Evolutionary conservation across 2,329 filamentous ascomycete genomes (phyloP).

Genomic region (Aspergillus uvarum): DNA sequence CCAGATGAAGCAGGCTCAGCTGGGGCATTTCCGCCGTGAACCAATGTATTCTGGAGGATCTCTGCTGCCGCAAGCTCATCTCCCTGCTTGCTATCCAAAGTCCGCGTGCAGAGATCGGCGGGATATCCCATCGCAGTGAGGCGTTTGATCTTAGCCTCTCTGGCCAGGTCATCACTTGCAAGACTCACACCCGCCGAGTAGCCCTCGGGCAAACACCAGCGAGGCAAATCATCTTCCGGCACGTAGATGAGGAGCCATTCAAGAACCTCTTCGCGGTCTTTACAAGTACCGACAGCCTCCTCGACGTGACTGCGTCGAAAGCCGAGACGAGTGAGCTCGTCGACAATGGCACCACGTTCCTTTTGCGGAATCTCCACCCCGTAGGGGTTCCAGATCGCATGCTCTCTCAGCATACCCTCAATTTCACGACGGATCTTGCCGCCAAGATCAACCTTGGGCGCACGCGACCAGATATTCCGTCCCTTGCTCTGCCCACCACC

Average conservation of each 20-base stretch:
- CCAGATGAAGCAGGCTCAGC: constrained; percentile 19
- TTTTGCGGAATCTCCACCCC: constrained; percentile 62
- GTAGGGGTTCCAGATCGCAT: constrained; percentile 85
- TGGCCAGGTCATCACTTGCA: constrained; percentile 75
- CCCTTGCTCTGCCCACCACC: constrained; percentile 35
- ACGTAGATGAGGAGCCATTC: constrained; percentile 98
- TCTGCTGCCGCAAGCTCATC: constrained; percentile 78
- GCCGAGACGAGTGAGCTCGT: constrained; percentile 73
- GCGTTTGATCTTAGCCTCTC: constrained; percentile 78
- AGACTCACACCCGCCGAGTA: constrained; percentile 90
- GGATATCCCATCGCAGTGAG: constrained; percentile 83
- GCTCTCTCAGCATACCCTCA: constrained; percentile 73
- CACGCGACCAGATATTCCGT: constrained; percentile 77
- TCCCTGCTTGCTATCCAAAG: constrained; percentile 67
- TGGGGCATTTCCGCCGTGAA: constrained; percentile 45
- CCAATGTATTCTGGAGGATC: constrained; percentile 69
- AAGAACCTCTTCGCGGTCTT: constrained; percentile 85
- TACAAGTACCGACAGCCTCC: constrained; percentile 83
- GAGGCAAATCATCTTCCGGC: constrained; percentile 91
- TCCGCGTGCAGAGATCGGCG: constrained; percentile 74
- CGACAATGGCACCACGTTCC: constrained; percentile 62
- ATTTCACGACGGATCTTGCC: constrained; percentile 74
- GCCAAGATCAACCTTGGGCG: constrained; percentile 92
- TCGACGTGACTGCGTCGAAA: constrained; percentile 88
- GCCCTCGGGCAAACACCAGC: constrained; percentile 86